Percentiles rank a stretch among this genome's conserved stretches.
These are phyloP conservation scores for Exophiala sp. DNA, from an alignment of 2,329 filamentous ascomycete genomes.

Conservation along the genomic window DNA sequence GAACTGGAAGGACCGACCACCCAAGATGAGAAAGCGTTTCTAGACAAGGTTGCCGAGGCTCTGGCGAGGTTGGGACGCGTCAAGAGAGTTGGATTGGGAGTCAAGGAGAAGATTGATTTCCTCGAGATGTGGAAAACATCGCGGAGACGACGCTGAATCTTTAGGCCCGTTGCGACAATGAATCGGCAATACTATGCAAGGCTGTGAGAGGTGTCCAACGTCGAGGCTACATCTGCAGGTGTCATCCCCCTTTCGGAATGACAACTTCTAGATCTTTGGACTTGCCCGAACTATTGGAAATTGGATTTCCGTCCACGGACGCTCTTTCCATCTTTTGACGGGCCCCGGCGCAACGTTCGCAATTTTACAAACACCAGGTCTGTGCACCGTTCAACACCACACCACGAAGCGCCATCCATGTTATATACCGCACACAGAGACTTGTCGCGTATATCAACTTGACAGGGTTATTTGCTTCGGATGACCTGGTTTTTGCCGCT, in stretches of 20 bases:
- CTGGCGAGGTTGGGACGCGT: conserved; percentile 81
- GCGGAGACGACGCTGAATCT: conserved; percentile 29
- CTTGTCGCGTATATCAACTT: neutral
- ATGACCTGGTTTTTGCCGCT: too few species aligned
- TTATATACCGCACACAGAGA: neutral
- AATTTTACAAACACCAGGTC: conserved; percentile 15
- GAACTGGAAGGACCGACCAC: conserved; percentile 34
- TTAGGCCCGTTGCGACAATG: too few species aligned
- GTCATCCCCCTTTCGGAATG: neutral
- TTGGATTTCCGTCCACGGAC: neutral
- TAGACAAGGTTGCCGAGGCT: conserved; percentile 77
- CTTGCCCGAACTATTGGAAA: neutral
- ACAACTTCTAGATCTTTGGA: neutral
- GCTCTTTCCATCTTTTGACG: neutral
- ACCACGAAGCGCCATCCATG: neutral
- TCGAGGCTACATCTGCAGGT: too few species aligned
- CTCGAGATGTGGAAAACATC: conserved; percentile 61
- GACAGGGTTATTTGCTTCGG: too few species aligned
- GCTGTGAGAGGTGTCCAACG: neutral
- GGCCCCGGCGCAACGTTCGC: neutral
- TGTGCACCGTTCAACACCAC: neutral
- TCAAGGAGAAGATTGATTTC: conserved; percentile 78
- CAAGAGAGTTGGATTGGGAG: conserved; percentile 77
- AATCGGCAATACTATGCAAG: neutral
- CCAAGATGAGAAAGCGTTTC: conserved; percentile 59